phyloP scores from a whole-genome alignment of 202 grass and related monocot genomes.

The Tripidium arundinaceum region DNA sequence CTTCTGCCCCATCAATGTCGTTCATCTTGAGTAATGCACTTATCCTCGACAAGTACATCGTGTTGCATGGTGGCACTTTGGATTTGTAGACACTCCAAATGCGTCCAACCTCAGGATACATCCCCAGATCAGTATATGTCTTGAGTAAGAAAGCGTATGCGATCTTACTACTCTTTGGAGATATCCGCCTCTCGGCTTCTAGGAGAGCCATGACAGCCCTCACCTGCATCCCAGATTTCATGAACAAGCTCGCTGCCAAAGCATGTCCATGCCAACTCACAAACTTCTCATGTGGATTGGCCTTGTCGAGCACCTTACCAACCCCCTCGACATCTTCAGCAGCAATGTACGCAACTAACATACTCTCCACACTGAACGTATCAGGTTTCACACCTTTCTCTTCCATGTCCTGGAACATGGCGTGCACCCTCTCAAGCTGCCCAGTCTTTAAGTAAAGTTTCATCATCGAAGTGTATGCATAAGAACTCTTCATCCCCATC shows the following conservation, averaged over 20 bases:
- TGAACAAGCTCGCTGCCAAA: conserved; percentile 38
- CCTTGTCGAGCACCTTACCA: conserved; percentile 54
- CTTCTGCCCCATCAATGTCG: conserved; percentile 53
- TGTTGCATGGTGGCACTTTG: conserved; percentile 48
- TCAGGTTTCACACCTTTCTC: conserved; percentile 52
- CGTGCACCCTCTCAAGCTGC: conserved; percentile 56
- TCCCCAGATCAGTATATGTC: conserved; percentile 39
- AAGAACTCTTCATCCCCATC: conserved; percentile 34
- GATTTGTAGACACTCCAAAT: conserved; percentile 62
- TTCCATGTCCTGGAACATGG: conserved; percentile 56
- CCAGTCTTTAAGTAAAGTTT: conserved; percentile 46
- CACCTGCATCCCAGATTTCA: conserved; percentile 37
- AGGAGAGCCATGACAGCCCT: conserved; percentile 43
- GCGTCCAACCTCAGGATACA: conserved; percentile 42
- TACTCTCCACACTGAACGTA: conserved; percentile 41
- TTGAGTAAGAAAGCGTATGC: conserved; percentile 62
- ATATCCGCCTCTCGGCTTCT: conserved; percentile 53
- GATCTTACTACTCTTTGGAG: conserved; percentile 23
- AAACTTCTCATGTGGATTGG: conserved; percentile 39
- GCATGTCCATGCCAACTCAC: conserved; percentile 64
- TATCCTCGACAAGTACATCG: conserved; percentile 64
- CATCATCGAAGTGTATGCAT: conserved; percentile 71
- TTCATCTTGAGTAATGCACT: conserved; percentile 51
- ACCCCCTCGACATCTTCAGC: conserved; percentile 47
- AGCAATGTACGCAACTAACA: conserved; percentile 29